A percentile compares a stretch with the other conserved stretches of the same genome.
These are phyloP conservation scores for Cymbopogon flexuosus DNA, from an alignment of 202 grass and related monocot genomes.

Conservation along the genomic window DNA sequence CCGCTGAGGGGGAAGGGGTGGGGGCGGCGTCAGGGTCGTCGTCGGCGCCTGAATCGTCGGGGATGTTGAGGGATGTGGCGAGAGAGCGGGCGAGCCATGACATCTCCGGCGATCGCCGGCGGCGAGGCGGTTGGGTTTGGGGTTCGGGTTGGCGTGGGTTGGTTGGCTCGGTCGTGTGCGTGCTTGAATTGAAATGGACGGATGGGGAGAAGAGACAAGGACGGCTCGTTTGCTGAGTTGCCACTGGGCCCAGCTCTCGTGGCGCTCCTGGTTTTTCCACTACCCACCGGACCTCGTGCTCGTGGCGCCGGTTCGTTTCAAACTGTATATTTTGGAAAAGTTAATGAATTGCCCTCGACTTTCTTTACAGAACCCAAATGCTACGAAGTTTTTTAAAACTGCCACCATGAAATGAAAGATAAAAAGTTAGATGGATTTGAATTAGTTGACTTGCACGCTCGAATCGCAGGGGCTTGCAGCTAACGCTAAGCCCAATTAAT, in stretches of 20 bases:
- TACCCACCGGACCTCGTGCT: too few species aligned
- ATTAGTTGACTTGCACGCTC: neutral
- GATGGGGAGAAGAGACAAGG: constrained; percentile 5
- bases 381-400: neutral
- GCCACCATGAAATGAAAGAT: neutral
- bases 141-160: neutral
- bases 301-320: too few species aligned
- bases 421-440: neutral
- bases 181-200: constrained; percentile 34
- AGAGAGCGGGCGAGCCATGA: constrained; percentile 86
- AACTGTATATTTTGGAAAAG: neutral
- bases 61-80: constrained; percentile 51
- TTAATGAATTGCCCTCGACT: neutral
- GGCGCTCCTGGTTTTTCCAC: neutral
- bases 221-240: constrained; percentile 40
- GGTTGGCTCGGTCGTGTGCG: constrained; percentile 24
- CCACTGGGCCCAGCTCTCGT: constrained; percentile 25
- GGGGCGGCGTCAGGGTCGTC: constrained; percentile 8
- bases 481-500: neutral
- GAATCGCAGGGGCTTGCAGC: neutral
- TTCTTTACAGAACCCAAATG: neutral
- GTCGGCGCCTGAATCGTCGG: constrained; percentile 39
- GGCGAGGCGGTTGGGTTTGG: neutral
- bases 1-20: neutral
- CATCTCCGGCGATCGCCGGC: constrained; percentile 58